Evolutionary conservation across 371 early-diverging fungal species (phyloP).

Genomic region (Catenaria anguillulae): DNA sequence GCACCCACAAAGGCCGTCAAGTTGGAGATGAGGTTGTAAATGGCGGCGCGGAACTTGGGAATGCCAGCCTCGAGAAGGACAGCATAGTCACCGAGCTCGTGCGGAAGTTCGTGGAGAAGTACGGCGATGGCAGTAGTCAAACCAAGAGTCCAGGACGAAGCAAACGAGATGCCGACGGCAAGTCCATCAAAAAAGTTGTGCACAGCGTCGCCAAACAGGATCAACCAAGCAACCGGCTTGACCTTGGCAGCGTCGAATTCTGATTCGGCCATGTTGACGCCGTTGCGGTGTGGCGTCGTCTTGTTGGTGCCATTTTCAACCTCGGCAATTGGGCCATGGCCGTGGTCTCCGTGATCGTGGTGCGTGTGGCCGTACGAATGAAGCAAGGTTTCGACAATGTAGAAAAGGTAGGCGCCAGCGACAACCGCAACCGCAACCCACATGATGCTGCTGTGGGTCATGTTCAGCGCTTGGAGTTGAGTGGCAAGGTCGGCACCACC

Average conservation of each 20-base stretch:
- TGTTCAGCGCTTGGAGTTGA: too few relatives aligned
- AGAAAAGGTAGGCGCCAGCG: conserved; percentile 4
- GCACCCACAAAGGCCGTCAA: conserved; percentile 6
- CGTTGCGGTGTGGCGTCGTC: conserved; percentile 1
- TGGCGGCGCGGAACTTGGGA: conserved; percentile 50
- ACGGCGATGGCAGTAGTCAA: conserved; percentile 75
- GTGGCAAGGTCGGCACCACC: too few relatives aligned
- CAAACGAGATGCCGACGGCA: conserved; percentile 80
- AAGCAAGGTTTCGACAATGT: background rate
- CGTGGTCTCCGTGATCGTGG: conserved; percentile 28
- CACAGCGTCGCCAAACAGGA: conserved; percentile 69
- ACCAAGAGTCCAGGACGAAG: conserved; percentile 63
- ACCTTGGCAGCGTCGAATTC: background rate
- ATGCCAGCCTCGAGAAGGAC: conserved; percentile 74
- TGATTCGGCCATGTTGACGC: background rate
- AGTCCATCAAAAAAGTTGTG: conserved; percentile 88
- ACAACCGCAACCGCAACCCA: background rate
- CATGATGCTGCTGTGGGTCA: too few relatives aligned
- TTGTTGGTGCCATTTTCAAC: conserved; percentile 3
- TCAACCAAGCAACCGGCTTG: conserved; percentile 44
- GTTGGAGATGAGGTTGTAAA: conserved; percentile 12
- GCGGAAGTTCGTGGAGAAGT: conserved; percentile 84
- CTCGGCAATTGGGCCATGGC: conserved; percentile 14
- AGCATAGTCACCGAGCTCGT: conserved; percentile 84
- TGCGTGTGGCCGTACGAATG: conserved; percentile 25